Conservation (phyloP, 139 green algal genomes). For the Dunaliella sp. region DNA sequence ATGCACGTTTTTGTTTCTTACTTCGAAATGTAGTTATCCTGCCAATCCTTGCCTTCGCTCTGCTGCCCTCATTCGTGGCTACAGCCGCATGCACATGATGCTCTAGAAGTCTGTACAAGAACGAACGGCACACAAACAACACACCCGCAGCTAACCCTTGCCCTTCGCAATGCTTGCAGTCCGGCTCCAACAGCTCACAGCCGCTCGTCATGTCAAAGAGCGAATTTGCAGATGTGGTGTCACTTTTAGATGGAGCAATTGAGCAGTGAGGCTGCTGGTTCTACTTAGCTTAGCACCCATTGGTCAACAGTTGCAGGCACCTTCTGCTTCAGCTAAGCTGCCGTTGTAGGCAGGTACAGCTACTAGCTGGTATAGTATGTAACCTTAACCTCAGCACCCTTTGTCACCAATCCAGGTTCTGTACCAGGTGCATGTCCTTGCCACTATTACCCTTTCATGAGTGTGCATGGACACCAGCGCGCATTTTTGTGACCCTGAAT, state of each 20-base stretch:
- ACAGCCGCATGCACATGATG: background rate
- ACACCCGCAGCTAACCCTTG: background rate
- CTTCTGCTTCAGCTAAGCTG: too few relatives aligned
- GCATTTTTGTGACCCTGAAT: background rate
- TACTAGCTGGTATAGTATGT: too few relatives aligned
- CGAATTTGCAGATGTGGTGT: background rate
- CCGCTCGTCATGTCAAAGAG: background rate
- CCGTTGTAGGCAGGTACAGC: too few relatives aligned
- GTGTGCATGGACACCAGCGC: too few relatives aligned
- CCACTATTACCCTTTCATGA: background rate
- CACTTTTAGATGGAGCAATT: background rate
- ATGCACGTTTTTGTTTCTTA: background rate
- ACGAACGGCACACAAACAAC: background rate
- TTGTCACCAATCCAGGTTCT: background rate
- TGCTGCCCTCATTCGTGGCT: background rate
- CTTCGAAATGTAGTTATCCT: background rate
- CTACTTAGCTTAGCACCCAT: background rate
- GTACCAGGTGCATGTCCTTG: background rate
- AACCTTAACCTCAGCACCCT: too few relatives aligned
- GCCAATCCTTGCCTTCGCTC: background rate
- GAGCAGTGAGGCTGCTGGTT: background rate
- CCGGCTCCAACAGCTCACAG: background rate
- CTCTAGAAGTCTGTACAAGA: background rate
- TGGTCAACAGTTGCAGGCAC: too few relatives aligned
- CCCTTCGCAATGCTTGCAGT: background rate